Evolutionary conservation across 345 rosid species (phyloP).

Genomic region (Turritis glabra): DNA sequence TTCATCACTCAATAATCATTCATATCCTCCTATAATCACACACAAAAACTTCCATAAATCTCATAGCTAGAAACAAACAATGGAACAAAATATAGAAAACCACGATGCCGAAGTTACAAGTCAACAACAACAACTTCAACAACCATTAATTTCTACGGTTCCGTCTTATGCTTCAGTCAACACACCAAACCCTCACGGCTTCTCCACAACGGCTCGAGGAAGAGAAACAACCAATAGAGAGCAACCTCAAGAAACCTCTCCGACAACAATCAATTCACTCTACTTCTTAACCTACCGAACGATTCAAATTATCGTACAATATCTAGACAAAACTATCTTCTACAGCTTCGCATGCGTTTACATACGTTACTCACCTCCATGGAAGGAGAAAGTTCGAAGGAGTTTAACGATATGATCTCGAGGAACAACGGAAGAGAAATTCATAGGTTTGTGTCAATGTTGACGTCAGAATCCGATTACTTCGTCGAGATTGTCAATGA

Average conservation of each 20-base stretch:
- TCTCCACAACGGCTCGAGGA: neutral
- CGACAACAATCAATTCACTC: neutral
- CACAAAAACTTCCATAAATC: too few relatives aligned
- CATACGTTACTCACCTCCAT: neutral
- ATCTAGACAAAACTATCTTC: neutral
- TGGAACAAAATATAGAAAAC: neutral
- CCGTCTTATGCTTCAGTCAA: too few relatives aligned
- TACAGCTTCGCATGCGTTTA: neutral
- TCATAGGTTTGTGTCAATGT: neutral
- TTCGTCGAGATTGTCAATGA: neutral
- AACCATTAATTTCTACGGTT: neutral
- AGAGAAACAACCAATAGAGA: neutral
- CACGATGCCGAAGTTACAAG: neutral
- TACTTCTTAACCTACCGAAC: neutral
- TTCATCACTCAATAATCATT: neutral
- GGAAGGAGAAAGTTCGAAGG: neutral
- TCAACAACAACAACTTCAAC: neutral
- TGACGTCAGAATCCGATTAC: neutral
- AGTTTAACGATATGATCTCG: neutral
- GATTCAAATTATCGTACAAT: neutral
- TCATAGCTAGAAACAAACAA: too few relatives aligned
- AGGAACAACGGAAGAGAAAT: neutral
- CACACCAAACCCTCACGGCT: neutral
- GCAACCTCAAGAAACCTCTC: too few relatives aligned
- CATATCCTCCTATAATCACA: neutral